Evolutionary conservation across 768 basidiomycete species (phyloP).

Genomic region (Rubroboletus pulcherrimus): DNA sequence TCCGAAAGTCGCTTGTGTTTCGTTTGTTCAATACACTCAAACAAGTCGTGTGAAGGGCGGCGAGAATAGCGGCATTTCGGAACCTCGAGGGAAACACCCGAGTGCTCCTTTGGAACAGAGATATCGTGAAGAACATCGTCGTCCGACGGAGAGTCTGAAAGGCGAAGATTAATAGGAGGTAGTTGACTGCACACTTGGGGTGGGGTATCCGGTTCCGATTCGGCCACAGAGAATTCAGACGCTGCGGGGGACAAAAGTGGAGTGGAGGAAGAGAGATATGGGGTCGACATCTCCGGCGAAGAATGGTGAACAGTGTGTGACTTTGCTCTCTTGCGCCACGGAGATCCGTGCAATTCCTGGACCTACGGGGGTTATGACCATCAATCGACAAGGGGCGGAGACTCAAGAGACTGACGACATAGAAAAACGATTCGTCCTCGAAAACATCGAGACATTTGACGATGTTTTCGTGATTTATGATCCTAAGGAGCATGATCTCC

Average conservation of each 20-base stretch:
- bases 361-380: constrained; percentile 45
- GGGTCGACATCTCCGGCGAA: constrained; percentile 25
- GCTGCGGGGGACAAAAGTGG: constrained; percentile 58
- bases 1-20: constrained; percentile 77
- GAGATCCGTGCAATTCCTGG: constrained; percentile 89
- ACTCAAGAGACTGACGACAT: constrained; percentile 56
- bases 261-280: constrained; percentile 34
- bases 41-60: constrained; percentile 85
- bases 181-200: constrained; percentile 30
- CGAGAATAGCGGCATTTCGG: constrained; percentile 50
- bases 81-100: constrained; percentile 9
- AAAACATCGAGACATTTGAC: constrained; percentile 81
- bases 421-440: constrained; percentile 82
- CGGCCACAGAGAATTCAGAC: constrained; percentile 44
- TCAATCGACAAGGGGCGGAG: constrained; percentile 1
- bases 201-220: constrained; percentile 45
- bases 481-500: constrained; percentile 74
- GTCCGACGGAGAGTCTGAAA: constrained; percentile 11
- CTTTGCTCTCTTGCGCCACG: constrained; percentile 62
- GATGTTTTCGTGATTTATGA: constrained; percentile 75
- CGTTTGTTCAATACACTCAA: constrained; percentile 92
- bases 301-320: constrained; percentile 23
- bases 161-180: constrained; percentile 17
- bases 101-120: constrained; percentile 10
- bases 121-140: constrained; percentile 7